phyloP scores from a whole-genome alignment of 805 yeast species.

The Saccharomycopsis lassenensis region DNA sequence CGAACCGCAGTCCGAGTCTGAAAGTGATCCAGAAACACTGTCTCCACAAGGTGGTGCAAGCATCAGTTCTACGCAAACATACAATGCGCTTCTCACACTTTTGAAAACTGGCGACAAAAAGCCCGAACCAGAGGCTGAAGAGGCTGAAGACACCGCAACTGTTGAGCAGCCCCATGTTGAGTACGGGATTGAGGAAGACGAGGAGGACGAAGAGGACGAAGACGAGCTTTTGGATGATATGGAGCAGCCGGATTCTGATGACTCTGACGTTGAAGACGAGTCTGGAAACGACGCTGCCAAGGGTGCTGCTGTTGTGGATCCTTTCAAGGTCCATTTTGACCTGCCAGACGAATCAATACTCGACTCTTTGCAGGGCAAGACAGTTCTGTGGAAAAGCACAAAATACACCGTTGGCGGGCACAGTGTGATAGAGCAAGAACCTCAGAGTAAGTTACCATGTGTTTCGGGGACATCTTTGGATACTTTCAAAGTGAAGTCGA shows the following conservation, averaged over 20 bases:
- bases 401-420: constrained; percentile 22
- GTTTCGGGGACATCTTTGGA: not conserved
- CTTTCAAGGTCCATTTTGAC: constrained; percentile 71
- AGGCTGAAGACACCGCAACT: constrained; percentile 11
- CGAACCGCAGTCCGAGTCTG: too few species aligned
- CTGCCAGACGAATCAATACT: constrained; percentile 22
- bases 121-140: constrained; percentile 14
- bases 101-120: constrained; percentile 37
- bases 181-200: constrained; percentile 24
- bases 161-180: constrained; percentile 5
- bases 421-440: constrained; percentile 25
- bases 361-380: constrained; percentile 5
- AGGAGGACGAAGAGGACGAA: constrained; percentile 22
- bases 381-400: constrained; percentile 26
- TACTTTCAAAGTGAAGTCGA: constrained; percentile 35
- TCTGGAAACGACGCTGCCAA: constrained; percentile 28
- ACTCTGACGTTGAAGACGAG: constrained; percentile 24
- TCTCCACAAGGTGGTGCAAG: too few species aligned
- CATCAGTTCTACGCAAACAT: constrained; percentile 43
- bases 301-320: constrained; percentile 41
- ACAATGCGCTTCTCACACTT: constrained; percentile 56
- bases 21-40: too few species aligned
- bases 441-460: constrained; percentile 17
- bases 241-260: constrained; percentile 25
- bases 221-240: constrained; percentile 26